Percentiles rank a stretch among this genome's conserved stretches.
Conservation (phyloP, 2,329 filamentous ascomycete genomes). For the Scytalidium sp. region DNA sequence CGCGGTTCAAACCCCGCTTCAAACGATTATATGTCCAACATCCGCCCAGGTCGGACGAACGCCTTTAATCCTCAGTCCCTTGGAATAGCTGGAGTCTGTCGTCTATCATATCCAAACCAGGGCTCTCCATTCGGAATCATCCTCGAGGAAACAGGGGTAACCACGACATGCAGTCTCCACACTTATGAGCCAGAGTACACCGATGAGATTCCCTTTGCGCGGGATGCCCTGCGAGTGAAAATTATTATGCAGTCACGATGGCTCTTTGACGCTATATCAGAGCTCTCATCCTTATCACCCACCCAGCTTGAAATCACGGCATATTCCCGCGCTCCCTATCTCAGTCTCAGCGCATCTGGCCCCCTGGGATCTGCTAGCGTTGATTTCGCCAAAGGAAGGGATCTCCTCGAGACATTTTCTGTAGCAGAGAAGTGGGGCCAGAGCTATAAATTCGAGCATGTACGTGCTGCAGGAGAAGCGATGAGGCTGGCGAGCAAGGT, state of each 20-base stretch:
- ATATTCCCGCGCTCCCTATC: slow-evolving; percentile 58
- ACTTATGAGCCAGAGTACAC: slow-evolving; percentile 77
- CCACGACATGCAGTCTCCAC: slow-evolving; percentile 83
- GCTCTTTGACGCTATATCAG: slow-evolving; percentile 69
- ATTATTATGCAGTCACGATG: slow-evolving; percentile 85
- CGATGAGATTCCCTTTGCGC: slow-evolving; percentile 85
- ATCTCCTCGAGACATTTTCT: slow-evolving; percentile 72
- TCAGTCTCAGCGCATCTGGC: slow-evolving; percentile 68
- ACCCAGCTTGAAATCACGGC: slow-evolving; percentile 70
- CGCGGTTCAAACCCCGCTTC: slow-evolving; percentile 56
- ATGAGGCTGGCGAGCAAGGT: slow-evolving; percentile 94
- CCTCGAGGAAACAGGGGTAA: slow-evolving; percentile 81
- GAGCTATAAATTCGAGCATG: slow-evolving; percentile 81
- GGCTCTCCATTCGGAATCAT: slow-evolving; percentile 82
- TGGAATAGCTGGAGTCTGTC: slow-evolving; percentile 82
- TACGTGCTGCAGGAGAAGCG: slow-evolving; percentile 84
- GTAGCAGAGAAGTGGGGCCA: slow-evolving; percentile 61
- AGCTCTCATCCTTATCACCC: slow-evolving; percentile 58
- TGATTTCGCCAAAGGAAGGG: slow-evolving; percentile 61
- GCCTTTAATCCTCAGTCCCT: slow-evolving; percentile 83
- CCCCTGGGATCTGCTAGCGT: slow-evolving; percentile 62
- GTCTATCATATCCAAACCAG: slow-evolving; percentile 69
- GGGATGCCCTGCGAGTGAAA: slow-evolving; percentile 78
- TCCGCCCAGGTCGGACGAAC: slow-evolving; percentile 61
- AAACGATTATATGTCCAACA: slow-evolving; percentile 59